Evolutionary conservation across 1,139 yeast genomes (phyloP).

Genomic region (Taiozyma sp.): DNA sequence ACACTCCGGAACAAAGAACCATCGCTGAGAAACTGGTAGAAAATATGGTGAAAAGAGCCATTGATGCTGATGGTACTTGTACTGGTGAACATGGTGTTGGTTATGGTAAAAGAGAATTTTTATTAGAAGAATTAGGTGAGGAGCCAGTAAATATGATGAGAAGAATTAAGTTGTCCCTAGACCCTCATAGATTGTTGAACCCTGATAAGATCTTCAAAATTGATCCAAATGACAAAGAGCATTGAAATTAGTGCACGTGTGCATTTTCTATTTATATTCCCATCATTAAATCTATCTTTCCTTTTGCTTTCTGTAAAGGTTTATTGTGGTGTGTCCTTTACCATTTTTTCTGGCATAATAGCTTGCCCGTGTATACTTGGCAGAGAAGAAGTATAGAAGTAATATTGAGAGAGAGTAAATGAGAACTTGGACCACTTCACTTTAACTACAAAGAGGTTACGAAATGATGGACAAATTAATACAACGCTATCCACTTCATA

Average conservation of each 20-base stretch:
- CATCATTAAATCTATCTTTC: no score
- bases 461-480: no score
- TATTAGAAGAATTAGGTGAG: conserved; percentile 63
- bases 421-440: no score
- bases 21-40: conserved; percentile 53
- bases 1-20: conserved; percentile 43
- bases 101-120: conserved; percentile 65
- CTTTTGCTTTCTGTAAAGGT: no score
- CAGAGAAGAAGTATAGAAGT: not conserved
- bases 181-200: conserved; percentile 67
- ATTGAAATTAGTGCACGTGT: conserved; percentile 5
- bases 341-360: not conserved
- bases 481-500: not conserved
- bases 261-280: no score
- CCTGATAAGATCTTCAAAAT: conserved; percentile 73
- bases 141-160: conserved; percentile 72
- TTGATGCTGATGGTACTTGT: conserved; percentile 74
- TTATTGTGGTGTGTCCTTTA: not conserved
- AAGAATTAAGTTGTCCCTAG: conserved; percentile 64
- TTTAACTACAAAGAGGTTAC: no score
- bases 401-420: no score
- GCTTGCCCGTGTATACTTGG: not conserved
- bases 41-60: conserved; percentile 65
- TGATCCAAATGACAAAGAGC: conserved; percentile 48
- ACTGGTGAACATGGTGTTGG: conserved; percentile 94